Evolutionary conservation across 495 filamentous ascomycete genomes (phyloP), one percentile per base, ranked within the genome.

Genomic region (Penicillium coprophilum): DNA sequence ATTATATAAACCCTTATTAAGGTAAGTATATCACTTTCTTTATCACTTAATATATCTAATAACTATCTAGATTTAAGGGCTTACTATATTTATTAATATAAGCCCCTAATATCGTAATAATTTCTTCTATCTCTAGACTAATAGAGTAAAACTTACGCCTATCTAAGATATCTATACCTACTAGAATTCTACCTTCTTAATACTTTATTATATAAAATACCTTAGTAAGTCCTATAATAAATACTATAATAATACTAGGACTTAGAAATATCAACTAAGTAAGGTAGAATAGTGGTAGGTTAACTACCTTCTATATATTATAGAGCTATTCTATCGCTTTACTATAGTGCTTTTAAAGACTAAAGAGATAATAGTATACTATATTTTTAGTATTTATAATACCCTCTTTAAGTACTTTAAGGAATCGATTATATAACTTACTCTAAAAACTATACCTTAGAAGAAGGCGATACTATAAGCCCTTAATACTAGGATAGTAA

Each of bases 341-440:
- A 65, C 53, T 0, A 58, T 19, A 7, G 2, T 13, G 4, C 32
- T 68, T 21, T 65, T 27, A 41, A 56, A 27, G 24, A 65, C 45
- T 36, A 54, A 53, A 23, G 53, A 65, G 43, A 8, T 63, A 6
- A 68, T 27, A 19, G 39, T 59, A 1, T n/a, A 68, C 54, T 15
- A n/a, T 34, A n/a, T 65, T 20, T 62, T 62, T 41, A 47, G 20
- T 8, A 53, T 67, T 19, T 67, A 67, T 17, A 63, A 68, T 30
- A 45, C 48, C 5, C 55, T 58, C 0, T 58, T 62, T 50, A 15
- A 47, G 0, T n/a, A 62, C 27, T 21, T 62, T 31, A 31, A 62
- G 31, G 15, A 38, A 17, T 52, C 19, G 6, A 55, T 46, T 0
- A 15, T 1, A 13, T 15, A 46, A 40, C 46, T 61, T 2, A 11